Evolutionary conservation across 345 rosid genomes (phyloP).

Genomic region (Firmiana major): DNA sequence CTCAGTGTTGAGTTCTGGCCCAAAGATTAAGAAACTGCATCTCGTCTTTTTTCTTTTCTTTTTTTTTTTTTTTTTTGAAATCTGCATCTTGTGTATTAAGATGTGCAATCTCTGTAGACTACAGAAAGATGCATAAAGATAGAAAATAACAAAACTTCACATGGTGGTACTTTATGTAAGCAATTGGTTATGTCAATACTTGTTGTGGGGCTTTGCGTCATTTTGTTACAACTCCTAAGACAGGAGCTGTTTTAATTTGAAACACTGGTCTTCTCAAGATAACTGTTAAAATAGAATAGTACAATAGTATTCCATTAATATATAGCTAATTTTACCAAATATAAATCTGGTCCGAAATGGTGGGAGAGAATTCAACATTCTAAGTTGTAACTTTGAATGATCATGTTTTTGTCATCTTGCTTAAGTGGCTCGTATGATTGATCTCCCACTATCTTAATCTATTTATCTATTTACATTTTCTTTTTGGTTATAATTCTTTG

Average conservation of each 20-base stretch:
- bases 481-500: neutral
- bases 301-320: neutral
- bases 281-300: neutral
- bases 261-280: neutral
- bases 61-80: too few species aligned
- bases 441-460: neutral
- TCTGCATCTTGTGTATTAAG: too few species aligned
- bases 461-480: neutral
- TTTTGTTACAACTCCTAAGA: neutral
- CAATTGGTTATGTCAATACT: neutral
- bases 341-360: neutral
- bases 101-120: neutral
- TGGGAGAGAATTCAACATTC: neutral
- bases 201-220: neutral
- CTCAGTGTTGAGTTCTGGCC: neutral
- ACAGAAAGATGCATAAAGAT: neutral
- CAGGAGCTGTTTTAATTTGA: neutral
- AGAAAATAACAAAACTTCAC: neutral
- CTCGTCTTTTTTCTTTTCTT: too few species aligned
- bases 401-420: neutral
- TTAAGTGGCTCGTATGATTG: neutral
- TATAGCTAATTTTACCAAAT: neutral
- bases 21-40: neutral
- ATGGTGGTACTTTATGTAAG: neutral
- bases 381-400: neutral